Evolutionary conservation across 148 eudicot species (phyloP), one percentile per base, ranked within the genome.

Genomic region (Chenopodium berlandieri): DNA sequence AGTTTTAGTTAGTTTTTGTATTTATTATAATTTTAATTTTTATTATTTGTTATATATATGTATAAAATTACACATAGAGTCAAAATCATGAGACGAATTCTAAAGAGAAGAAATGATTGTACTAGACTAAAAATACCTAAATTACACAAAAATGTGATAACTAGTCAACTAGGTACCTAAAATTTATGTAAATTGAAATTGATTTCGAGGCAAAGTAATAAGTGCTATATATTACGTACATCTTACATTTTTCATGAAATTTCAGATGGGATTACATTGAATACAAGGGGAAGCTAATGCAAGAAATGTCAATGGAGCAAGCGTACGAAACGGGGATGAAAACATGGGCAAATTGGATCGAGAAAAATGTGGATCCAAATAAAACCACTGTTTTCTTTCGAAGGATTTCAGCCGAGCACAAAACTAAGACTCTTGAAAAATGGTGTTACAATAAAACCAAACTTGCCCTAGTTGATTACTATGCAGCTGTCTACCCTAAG

Each of bases 231-330:
- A 52, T 52, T 52, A 4, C 56, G 56, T 52, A 52, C 16, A 52
- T 9, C 56, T 52, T 11, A 37, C 40, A 37, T 52, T 12, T 52
- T 56, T 56, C 62, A 4, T 14, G 22, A 66, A 25, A 25, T 67
- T 67, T 67, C 87, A 90, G 92, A 78, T 90, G 92, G 90, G 86
- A 88, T 78, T 71, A 80, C 76, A 67, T 85, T 30, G 78, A 88
- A 16, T 76, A 85, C 67, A 48, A 82, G 3, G 83, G 86, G 17
- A 64, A 80, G 44, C 75, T 80, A 31, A 23, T 74, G 4, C 72
- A 87, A 20, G 83, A 88, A 6, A 85, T 90, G 84, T 40, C 77
- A 7, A 50, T 48, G 7, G 84, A 85, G 65, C 56, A 52, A 74
- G 91, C 92, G 19, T 84, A 80, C 17, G 79, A 54, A 37, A 79